A percentile compares a stretch with the other conserved stretches of the same genome.
Evolutionary conservation across 306 rosid genomes (phyloP).

Genomic region (Vigna unguiculata): DNA sequence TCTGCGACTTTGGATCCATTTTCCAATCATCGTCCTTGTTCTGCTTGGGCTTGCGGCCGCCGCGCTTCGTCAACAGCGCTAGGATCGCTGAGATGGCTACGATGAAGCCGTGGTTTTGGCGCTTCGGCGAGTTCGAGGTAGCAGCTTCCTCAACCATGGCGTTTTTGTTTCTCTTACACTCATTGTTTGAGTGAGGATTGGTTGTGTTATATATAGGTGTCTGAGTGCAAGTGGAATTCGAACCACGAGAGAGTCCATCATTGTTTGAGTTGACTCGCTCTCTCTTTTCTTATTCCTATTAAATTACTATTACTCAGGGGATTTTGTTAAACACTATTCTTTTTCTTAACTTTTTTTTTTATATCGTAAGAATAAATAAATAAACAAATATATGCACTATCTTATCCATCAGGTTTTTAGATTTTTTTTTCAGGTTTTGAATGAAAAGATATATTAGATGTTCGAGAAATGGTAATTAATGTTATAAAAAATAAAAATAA

Average conservation of each 20-base stretch:
- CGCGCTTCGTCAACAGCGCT: conserved; percentile 50
- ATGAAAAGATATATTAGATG: too few relatives aligned
- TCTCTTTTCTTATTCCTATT: background rate
- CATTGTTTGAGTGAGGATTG: background rate
- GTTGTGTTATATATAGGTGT: conserved; percentile 18
- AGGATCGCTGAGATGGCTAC: conserved; percentile 52
- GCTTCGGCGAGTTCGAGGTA: conserved; percentile 47
- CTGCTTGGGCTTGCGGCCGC: conserved; percentile 49
- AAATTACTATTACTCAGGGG: background rate
- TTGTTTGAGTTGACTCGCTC: conserved; percentile 39
- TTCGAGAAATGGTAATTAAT: too few relatives aligned
- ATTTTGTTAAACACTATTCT: background rate
- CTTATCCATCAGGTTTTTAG: too few relatives aligned
- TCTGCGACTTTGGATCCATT: conserved; percentile 43
- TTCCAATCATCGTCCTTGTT: conserved; percentile 30
- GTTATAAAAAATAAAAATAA: too few relatives aligned
- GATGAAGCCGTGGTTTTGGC: conserved; percentile 40
- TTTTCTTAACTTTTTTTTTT: too few relatives aligned
- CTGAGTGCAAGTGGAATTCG: conserved; percentile 27
- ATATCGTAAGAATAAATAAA: too few relatives aligned
- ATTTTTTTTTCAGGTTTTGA: too few relatives aligned
- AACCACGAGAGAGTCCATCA: conserved; percentile 48
- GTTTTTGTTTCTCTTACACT: background rate
- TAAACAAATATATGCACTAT: too few relatives aligned
- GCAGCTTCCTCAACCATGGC: conserved; percentile 31